Evolutionary conservation across 257 asterid genomes (phyloP), one percentile per base, ranked within the genome.

Genomic region (Ophiorrhiza pumila): DNA sequence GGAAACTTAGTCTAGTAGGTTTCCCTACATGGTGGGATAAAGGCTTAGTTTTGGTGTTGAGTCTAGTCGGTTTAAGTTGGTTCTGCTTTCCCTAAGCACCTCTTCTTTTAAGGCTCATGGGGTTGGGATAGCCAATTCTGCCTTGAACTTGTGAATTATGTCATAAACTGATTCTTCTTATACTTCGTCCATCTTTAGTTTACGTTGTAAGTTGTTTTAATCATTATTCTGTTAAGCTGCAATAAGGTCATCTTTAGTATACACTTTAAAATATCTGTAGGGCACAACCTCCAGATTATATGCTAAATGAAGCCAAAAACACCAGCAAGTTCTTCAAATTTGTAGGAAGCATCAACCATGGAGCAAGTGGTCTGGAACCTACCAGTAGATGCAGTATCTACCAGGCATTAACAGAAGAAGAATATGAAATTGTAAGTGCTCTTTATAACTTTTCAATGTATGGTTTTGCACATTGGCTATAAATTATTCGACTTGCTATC

Each of bases 221-320:
- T 52, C 68, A 46, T 71, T 71, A n/a, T 77, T 70, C 69, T 78
- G 69, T 73, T 73, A 59, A 76, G 81, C 73, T 81, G 71, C 78
- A 68, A 65, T 56, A 53, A 74, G 71, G 66, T 79, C 81, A 72
- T 80, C 80, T 57, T 67, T 69, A 49, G 74, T 71, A 71, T 78
- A 50, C 71, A 61, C 73, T 65, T 70, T 55, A 39, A 67, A 22
- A 45, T 71, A 71, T 74, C 81, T 83, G 81, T 73, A 95, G 99
- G 88, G 92, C 89, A 37, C 96, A 90, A 79, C 98, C 98, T 78
- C 99, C 99, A 69, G 99, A 95, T 82, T 82, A 89, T 82, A 78
- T 95, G 76, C 86, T 95, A 50, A 77, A 85, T 83, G 89, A 89
- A 76, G 96, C 98, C 76, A 90, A 92, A 86, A 90, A 87, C 73